Evolutionary conservation across 768 basidiomycete species (phyloP).

Genomic region (Tephrocybe sp.): DNA sequence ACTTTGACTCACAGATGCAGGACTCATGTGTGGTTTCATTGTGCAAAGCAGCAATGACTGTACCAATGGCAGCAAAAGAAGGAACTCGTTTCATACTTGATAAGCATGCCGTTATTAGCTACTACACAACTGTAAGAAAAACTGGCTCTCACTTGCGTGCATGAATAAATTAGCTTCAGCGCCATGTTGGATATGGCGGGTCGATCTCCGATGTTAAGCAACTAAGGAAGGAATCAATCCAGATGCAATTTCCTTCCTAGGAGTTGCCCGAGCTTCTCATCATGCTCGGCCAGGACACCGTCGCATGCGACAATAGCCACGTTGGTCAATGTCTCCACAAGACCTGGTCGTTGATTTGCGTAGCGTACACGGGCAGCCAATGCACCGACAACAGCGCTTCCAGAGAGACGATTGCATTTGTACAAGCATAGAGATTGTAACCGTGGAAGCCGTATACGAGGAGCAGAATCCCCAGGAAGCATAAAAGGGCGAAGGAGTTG

Average conservation of each 20-base stretch:
- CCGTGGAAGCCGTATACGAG: constrained; percentile 50
- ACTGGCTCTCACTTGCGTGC: too few species aligned
- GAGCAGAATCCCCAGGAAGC: constrained; percentile 8
- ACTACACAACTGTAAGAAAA: too few species aligned
- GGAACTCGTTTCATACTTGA: too few species aligned
- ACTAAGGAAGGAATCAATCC: neutral
- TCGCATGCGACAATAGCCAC: constrained; percentile 40
- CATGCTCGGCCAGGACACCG: constrained; percentile 27
- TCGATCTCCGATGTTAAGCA: too few species aligned
- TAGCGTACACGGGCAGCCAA: constrained; percentile 45
- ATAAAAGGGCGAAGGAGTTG: constrained; percentile 48
- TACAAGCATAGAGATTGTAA: constrained; percentile 50
- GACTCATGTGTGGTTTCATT: too few species aligned
- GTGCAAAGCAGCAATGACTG: neutral
- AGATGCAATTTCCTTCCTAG: constrained; percentile 26
- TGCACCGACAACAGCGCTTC: constrained; percentile 52
- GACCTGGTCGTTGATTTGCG: constrained; percentile 27
- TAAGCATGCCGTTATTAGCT: too few species aligned
- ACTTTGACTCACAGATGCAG: neutral
- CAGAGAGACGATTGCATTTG: constrained; percentile 63
- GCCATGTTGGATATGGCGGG: too few species aligned
- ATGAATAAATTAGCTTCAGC: too few species aligned
- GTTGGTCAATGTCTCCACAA: constrained; percentile 25
- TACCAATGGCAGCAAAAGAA: too few species aligned
- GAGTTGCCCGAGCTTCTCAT: constrained; percentile 22